Percentiles rank a stretch among this genome's conserved stretches.
These are phyloP conservation scores for Penicillium canescens DNA, from an alignment of 495 filamentous ascomycete species.

Conservation along the genomic window DNA sequence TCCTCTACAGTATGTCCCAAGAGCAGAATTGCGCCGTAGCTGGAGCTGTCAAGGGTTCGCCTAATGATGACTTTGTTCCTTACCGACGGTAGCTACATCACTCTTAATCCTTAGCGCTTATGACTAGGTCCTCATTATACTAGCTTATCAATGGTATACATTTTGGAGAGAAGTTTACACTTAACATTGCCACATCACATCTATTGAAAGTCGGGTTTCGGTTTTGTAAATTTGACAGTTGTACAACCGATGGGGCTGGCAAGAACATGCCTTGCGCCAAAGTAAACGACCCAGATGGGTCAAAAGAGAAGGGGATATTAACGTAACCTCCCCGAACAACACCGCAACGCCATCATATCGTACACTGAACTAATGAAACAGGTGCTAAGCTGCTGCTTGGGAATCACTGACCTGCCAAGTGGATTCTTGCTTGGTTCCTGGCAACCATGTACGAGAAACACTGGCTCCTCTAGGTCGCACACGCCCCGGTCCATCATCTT, in stretches of 20 bases:
- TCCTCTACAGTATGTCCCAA: constrained; percentile 68
- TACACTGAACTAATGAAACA: constrained; percentile 15
- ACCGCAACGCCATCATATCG: constrained; percentile 15
- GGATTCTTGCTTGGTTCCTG: constrained; percentile 77
- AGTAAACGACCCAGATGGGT: too few relatives aligned
- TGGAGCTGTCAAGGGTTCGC: constrained; percentile 61
- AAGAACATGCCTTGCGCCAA: too few relatives aligned
- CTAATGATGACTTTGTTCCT: constrained; percentile 58
- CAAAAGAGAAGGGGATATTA: background rate
- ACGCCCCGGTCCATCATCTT: constrained; percentile 52
- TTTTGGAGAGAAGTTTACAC: background rate
- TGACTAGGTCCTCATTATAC: background rate
- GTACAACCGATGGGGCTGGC: too few relatives aligned
- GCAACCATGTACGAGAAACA: constrained; percentile 61
- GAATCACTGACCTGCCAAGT: constrained; percentile 69
- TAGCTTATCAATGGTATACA: background rate
- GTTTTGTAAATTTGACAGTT: too few relatives aligned
- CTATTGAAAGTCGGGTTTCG: background rate
- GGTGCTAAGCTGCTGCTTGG: constrained; percentile 17
- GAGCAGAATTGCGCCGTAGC: constrained; percentile 61
- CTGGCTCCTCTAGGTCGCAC: constrained; percentile 57
- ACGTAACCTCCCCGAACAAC: background rate
- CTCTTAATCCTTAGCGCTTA: background rate
- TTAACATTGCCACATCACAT: background rate
- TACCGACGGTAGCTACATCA: constrained; percentile 64